phyloP scores from a whole-genome alignment of 2,329 filamentous ascomycete genomes.

The Daldinia sp. region DNA sequence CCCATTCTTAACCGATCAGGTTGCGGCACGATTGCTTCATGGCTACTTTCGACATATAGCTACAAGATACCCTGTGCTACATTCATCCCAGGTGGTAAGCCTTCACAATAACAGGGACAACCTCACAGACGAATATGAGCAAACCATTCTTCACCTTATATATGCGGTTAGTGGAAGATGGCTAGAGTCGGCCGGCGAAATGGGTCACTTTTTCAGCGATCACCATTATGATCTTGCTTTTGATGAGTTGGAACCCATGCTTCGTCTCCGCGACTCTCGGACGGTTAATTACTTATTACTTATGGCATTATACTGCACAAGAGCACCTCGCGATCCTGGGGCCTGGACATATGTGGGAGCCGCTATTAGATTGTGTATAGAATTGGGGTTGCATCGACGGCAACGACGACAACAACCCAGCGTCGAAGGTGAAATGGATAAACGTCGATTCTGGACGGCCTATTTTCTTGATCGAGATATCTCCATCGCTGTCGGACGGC shows the following conservation, averaged over 20 bases:
- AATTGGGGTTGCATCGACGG: slow-evolving; percentile 49
- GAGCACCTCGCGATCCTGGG: slow-evolving; percentile 49
- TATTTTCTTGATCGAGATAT: slow-evolving; percentile 51
- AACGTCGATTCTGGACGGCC: slow-evolving; percentile 50
- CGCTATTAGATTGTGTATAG: slow-evolving; percentile 49
- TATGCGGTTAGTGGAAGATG: slow-evolving; percentile 51
- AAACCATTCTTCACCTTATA: slow-evolving; percentile 47
- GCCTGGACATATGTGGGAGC: slow-evolving; percentile 51
- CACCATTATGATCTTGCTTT: slow-evolving; percentile 50
- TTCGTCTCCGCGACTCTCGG: slow-evolving; percentile 47
- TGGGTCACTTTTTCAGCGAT: slow-evolving; percentile 51
- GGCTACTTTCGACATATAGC: slow-evolving; percentile 51
- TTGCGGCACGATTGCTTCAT: slow-evolving; percentile 47
- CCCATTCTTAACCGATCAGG: slow-evolving; percentile 45
- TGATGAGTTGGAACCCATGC: slow-evolving; percentile 47
- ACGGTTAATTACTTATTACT: slow-evolving; percentile 50
- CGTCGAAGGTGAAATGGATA: slow-evolving; percentile 49
- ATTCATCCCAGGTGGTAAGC: slow-evolving; percentile 44
- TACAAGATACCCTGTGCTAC: slow-evolving; percentile 49
- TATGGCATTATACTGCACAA: slow-evolving; percentile 51
- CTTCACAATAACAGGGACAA: slow-evolving; percentile 48
- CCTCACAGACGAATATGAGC: slow-evolving; percentile 47
- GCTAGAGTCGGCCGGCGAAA: slow-evolving; percentile 50
- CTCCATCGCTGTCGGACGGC: slow-evolving; percentile 49
- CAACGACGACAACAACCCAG: slow-evolving; percentile 43